Evolutionary conservation across 768 basidiomycete genomes (phyloP), one percentile per base, ranked within the genome.

Genomic region (Termitomyces sp.): DNA sequence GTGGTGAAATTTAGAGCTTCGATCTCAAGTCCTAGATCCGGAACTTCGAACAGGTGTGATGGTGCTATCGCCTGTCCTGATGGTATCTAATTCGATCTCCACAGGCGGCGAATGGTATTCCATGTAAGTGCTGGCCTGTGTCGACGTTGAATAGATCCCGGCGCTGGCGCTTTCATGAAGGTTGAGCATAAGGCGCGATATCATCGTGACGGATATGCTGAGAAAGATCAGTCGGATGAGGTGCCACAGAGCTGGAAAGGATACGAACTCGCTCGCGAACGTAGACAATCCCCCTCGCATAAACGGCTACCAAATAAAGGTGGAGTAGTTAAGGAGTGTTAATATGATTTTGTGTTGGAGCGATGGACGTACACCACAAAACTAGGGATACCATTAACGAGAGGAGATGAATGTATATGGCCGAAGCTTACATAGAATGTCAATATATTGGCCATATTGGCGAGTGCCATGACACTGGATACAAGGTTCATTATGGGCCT

Each of bases 131-230:
- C 55, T 65, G 18, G 65, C 8, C 16, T 39, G 35, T 13, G 50
- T 28, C 18, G n/a, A 15, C 4, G 59, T 60, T n/a, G 71, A 72
- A 59, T 69, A 72, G 15, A 79, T 73, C 4, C 79, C 77, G 15
- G 63, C 57, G 24, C 72, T 67, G 13, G 78, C 78, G n/a, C 68
- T 75, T 68, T 76, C 69, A 65, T 84, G 79, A 9, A 85, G 75
- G 67, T 86, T 85, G 46, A 85, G 77, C 77, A 84, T 82, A 2
- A 86, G 77, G 9, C 82, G 82, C 13, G 81, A 84, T 72, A 84
- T 78, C 77, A 84, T 75, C 1, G 76, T 79, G 9, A 84, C 75
- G 6, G 83, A 81, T 12, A 84, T 73, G 63, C 82, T 84, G 44
- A 39, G 32, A 56, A 28, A 38, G 6, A 0, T 13, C n/a, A 16